Conservation (phyloP, 352 stramenopile species). For the Thraustochytrium striatum region DNA sequence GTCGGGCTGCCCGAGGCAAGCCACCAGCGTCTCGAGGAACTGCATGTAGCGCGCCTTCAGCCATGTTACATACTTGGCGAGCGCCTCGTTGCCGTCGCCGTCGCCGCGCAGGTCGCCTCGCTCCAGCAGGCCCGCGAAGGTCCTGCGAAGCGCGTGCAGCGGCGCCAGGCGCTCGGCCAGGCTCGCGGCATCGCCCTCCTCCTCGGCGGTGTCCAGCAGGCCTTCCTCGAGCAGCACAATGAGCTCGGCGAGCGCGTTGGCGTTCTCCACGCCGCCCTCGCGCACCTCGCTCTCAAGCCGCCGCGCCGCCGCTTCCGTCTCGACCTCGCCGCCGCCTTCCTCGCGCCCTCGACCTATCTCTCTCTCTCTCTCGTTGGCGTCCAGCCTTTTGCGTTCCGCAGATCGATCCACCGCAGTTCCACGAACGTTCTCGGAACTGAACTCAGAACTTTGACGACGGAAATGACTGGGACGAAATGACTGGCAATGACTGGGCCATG, state of each 20-base stretch:
- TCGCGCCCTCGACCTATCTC: neutral
- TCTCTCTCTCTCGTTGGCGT: too few relatives aligned
- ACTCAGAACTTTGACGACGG: too few relatives aligned
- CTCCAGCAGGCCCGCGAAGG: slow-evolving; percentile 74
- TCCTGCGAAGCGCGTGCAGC: slow-evolving; percentile 70
- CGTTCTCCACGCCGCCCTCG: slow-evolving; percentile 4
- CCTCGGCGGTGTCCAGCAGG: neutral
- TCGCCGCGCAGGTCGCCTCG: slow-evolving; percentile 67
- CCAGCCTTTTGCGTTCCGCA: too few relatives aligned
- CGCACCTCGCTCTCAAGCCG: slow-evolving; percentile 23
- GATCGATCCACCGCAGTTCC: too few relatives aligned
- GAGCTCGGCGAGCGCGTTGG: slow-evolving; percentile 12
- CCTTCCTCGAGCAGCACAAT: neutral
- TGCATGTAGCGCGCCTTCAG: slow-evolving; percentile 70
- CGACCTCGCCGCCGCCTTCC: neutral
- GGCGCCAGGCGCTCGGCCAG: slow-evolving; percentile 59
- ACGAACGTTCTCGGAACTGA: too few relatives aligned
- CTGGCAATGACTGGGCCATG: too few relatives aligned
- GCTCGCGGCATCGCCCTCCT: neutral
- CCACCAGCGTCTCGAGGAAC: slow-evolving; percentile 75
- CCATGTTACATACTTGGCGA: slow-evolving; percentile 72
- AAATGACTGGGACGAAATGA: too few relatives aligned
- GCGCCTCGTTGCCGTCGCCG: slow-evolving; percentile 52
- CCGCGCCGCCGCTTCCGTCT: neutral
- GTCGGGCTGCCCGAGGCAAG: slow-evolving; percentile 62